Evolutionary conservation across 2,329 filamentous ascomycete genomes (phyloP).

Genomic region (Neopestalotiopsis rosae): DNA sequence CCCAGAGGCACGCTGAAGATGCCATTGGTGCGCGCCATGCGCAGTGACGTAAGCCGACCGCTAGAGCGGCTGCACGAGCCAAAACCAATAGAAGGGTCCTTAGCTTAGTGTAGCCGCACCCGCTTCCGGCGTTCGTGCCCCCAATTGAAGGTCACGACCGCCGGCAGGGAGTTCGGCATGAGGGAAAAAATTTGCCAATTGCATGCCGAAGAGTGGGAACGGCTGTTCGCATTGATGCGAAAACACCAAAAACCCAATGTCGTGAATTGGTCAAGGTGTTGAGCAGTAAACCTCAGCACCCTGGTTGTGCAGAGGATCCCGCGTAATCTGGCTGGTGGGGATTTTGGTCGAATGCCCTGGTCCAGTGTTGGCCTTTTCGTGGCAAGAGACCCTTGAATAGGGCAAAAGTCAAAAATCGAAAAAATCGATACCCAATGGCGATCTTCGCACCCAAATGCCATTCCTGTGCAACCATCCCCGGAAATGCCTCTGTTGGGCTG

Average conservation of each 20-base stretch:
- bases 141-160: not conserved
- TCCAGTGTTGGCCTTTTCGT: not conserved
- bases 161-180: not conserved
- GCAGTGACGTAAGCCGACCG: not conserved
- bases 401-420: not conserved
- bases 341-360: not conserved
- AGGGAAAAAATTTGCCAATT: not conserved
- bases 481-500: not conserved
- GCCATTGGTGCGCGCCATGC: not conserved
- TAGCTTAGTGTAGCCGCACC: not conserved
- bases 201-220: not conserved
- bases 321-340: not conserved
- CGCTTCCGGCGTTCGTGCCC: not conserved
- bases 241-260: not conserved
- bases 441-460: slow-evolving; percentile 3
- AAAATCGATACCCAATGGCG: slow-evolving; percentile 2
- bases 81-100: slow-evolving; percentile 3
- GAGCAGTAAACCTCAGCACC: not conserved
- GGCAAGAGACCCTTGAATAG: not conserved
- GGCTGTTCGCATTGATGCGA: not conserved
- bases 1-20: not conserved
- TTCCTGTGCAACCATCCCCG: not conserved
- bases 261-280: not conserved
- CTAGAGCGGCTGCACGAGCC: slow-evolving; percentile 1
- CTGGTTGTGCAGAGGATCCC: not conserved